Conservation (phyloP, 345 rosid genomes). For the Rhizophora mangle region DNA sequence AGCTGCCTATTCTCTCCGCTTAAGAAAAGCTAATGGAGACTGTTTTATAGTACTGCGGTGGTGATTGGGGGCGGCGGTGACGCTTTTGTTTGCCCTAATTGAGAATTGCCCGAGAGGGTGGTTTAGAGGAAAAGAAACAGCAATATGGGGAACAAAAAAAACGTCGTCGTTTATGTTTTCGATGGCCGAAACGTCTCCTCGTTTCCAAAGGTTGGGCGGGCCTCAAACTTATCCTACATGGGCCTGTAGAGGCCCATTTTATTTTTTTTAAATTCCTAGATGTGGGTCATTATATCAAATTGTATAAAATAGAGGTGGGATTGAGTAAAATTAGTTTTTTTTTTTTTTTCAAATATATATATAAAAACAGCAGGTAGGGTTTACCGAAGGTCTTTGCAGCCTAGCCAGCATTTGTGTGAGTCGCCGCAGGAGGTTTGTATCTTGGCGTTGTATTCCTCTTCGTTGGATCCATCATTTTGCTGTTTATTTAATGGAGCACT, state of each 20-base stretch:
- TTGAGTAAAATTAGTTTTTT: background rate
- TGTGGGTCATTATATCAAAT: background rate
- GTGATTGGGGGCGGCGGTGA: too few relatives aligned
- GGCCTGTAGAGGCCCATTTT: too few relatives aligned
- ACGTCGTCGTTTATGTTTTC: too few relatives aligned
- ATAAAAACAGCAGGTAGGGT: slow-evolving; percentile 14
- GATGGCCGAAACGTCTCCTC: too few relatives aligned
- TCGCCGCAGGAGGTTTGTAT: slow-evolving; percentile 25
- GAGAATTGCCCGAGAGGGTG: background rate
- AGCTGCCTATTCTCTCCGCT: too few relatives aligned
- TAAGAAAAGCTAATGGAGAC: too few relatives aligned
- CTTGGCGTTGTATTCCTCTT: background rate
- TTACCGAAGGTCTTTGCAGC: background rate
- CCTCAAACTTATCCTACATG: background rate
- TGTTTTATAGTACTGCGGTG: background rate
- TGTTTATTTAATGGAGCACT: too few relatives aligned
- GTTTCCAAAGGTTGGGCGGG: too few relatives aligned
- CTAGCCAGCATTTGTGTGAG: background rate
- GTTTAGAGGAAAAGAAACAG: background rate
- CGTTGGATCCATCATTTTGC: background rate
- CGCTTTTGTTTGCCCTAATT: too few relatives aligned
- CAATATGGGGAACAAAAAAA: too few relatives aligned
- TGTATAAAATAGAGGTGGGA: background rate
- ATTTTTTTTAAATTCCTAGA: too few relatives aligned
- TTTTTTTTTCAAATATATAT: background rate